phyloP scores from a whole-genome alignment of 2,329 filamentous ascomycete genomes.

The Fusarium liriodendri region DNA sequence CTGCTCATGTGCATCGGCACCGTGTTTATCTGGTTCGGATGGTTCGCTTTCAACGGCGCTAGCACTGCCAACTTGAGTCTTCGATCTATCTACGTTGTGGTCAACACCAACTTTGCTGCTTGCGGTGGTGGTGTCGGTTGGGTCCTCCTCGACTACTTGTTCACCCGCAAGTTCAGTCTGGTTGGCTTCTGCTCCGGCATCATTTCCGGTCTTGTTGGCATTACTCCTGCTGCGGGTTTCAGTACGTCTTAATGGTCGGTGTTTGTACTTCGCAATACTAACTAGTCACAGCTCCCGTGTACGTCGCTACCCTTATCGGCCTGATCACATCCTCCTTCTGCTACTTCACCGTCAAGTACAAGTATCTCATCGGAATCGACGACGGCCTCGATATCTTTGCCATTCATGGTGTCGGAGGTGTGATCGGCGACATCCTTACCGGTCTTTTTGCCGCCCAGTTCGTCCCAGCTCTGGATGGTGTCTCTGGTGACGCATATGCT shows the following conservation, averaged over 20 bases:
- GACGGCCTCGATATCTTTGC: slow-evolving; percentile 93
- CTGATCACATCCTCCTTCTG: slow-evolving; percentile 61
- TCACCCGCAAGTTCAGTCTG: slow-evolving; percentile 48
- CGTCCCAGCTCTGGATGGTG: slow-evolving; percentile 64
- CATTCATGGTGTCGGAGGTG: slow-evolving; percentile 87
- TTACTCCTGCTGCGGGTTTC: slow-evolving; percentile 68
- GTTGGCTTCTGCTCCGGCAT: slow-evolving; percentile 58
- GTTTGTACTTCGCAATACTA: accelerated
- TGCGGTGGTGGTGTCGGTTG: slow-evolving; percentile 65
- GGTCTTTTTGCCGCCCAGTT: slow-evolving; percentile 72
- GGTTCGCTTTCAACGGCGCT: slow-evolving; percentile 65
- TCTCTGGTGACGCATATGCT: slow-evolving; percentile 52
- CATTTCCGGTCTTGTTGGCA: slow-evolving; percentile 67
- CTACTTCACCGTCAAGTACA: slow-evolving; percentile 60
- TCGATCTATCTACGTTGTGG: slow-evolving; percentile 64
- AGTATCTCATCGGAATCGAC: slow-evolving; percentile 70
- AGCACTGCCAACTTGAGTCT: slow-evolving; percentile 63
- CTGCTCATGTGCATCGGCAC: slow-evolving; percentile 73
- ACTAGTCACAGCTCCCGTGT: slow-evolving; percentile 56
- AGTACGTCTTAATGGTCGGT: slow-evolving; percentile 5
- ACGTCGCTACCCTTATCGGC: slow-evolving; percentile 63
- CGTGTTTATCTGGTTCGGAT: slow-evolving; percentile 73
- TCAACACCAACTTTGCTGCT: slow-evolving; percentile 70
- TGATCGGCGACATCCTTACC: slow-evolving; percentile 82
- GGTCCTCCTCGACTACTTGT: slow-evolving; percentile 63